Evolutionary conservation across 169 alveolate species (phyloP).

Genomic region (Plasmodium coatneyi): DNA sequence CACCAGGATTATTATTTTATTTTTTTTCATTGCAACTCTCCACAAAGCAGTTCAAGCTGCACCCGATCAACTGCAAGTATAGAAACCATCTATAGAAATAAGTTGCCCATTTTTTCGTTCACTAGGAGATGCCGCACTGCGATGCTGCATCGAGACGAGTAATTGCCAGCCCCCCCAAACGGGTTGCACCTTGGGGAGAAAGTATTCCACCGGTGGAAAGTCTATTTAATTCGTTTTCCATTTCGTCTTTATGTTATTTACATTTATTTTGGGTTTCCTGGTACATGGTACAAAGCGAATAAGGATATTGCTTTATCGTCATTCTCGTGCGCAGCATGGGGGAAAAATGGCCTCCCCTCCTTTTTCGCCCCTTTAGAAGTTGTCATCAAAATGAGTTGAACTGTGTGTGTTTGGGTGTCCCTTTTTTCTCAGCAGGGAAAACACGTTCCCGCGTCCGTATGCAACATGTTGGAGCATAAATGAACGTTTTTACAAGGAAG

Average conservation of each 20-base stretch:
- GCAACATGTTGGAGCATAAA: background rate
- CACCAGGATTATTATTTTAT: background rate
- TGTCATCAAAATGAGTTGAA: background rate
- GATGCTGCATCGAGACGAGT: background rate
- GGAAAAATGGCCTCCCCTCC: background rate
- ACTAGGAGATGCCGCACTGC: background rate
- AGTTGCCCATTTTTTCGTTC: background rate
- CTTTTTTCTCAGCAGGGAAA: background rate
- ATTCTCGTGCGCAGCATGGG: background rate
- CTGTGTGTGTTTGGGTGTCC: background rate
- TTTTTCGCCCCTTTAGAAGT: background rate
- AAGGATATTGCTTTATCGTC: background rate
- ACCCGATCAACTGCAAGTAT: background rate
- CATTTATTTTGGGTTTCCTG: background rate
- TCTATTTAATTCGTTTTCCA: background rate
- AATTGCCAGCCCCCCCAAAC: background rate
- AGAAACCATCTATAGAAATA: background rate
- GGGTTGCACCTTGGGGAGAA: background rate
- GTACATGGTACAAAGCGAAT: background rate
- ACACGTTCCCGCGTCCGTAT: background rate
- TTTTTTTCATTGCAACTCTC: background rate
- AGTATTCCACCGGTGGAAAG: background rate
- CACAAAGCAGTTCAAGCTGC: background rate
- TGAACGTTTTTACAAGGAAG: background rate
- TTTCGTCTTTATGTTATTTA: background rate